These are phyloP conservation scores for Plasmodium reichenowi DNA, from an alignment of 169 alveolate genomes.

Conservation along the genomic window DNA sequence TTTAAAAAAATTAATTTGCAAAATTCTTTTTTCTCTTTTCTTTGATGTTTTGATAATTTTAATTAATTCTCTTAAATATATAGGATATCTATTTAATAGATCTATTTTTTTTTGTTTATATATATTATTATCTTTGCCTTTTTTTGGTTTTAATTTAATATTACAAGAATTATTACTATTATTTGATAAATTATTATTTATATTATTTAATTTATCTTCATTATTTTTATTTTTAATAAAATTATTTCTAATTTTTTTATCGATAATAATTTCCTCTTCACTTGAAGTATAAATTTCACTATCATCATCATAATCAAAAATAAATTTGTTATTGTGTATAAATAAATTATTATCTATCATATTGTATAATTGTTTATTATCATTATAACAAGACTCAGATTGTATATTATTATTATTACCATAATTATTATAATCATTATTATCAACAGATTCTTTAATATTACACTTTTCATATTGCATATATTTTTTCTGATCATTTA, in stretches of 20 bases:
- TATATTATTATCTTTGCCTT: neutral
- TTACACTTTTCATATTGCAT: neutral
- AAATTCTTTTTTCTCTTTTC: conserved; percentile 44
- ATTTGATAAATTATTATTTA: neutral
- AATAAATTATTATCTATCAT: conserved; percentile 33
- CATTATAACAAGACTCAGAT: no score
- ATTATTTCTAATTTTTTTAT: neutral
- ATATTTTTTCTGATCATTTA: neutral
- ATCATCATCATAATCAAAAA: conserved; percentile 75
- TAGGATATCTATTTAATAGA: conserved; percentile 55
- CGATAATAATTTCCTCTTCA: conserved; percentile 75
- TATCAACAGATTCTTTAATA: neutral
- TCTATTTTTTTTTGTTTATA: conserved; percentile 49
- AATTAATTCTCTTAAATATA: conserved; percentile 62
- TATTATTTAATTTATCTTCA: conserved; percentile 3
- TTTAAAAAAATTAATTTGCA: conserved; percentile 38
- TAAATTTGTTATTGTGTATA: conserved; percentile 39
- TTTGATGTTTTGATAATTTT: conserved; percentile 56
- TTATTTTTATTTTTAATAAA: neutral
- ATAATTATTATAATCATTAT: conserved; percentile 7
- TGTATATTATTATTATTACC: neutral
- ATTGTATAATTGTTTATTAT: conserved; percentile 10
- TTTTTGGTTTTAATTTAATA: neutral
- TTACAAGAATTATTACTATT: neutral
- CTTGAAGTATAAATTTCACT: conserved; percentile 73